Evolutionary conservation across 2,329 filamentous ascomycete genomes (phyloP).

Genomic region (Trichoderma citrinoviride): DNA sequence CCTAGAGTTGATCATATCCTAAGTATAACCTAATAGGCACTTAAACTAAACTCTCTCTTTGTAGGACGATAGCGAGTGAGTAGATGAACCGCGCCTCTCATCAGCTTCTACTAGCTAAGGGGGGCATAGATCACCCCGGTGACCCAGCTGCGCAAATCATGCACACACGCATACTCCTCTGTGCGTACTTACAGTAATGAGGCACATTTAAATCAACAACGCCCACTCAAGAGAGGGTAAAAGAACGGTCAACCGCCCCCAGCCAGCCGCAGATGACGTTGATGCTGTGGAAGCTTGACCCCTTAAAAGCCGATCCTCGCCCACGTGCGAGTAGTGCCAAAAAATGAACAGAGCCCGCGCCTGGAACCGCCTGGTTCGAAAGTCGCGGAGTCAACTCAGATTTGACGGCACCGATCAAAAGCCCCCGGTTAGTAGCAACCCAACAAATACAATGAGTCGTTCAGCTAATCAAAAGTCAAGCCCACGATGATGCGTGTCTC

Average conservation of each 20-base stretch:
- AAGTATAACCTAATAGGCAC: too few relatives aligned
- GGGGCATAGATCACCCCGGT: not conserved
- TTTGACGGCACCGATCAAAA: not conserved
- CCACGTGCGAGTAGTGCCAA: slow-evolving; percentile 1
- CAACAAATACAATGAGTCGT: not conserved
- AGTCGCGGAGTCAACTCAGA: not conserved
- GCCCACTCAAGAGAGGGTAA: not conserved
- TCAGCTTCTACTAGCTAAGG: not conserved
- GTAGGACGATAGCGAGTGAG: too few relatives aligned
- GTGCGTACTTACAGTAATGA: not conserved
- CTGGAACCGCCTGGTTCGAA: not conserved
- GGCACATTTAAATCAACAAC: not conserved
- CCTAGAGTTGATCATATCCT: too few relatives aligned
- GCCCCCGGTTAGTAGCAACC: too few relatives aligned
- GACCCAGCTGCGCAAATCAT: not conserved
- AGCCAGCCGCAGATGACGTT: not conserved
- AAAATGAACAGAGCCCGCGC: not conserved
- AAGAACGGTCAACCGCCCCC: not conserved
- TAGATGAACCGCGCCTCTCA: not conserved
- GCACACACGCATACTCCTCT: too few relatives aligned
- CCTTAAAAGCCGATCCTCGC: slow-evolving; percentile 4
- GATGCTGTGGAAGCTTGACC: not conserved
- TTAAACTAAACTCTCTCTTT: too few relatives aligned
- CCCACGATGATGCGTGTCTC: not conserved
- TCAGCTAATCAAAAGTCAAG: not conserved